Evolutionary conservation across 306 rosid genomes (phyloP).

Genomic region (Canavalia ensiformis): DNA sequence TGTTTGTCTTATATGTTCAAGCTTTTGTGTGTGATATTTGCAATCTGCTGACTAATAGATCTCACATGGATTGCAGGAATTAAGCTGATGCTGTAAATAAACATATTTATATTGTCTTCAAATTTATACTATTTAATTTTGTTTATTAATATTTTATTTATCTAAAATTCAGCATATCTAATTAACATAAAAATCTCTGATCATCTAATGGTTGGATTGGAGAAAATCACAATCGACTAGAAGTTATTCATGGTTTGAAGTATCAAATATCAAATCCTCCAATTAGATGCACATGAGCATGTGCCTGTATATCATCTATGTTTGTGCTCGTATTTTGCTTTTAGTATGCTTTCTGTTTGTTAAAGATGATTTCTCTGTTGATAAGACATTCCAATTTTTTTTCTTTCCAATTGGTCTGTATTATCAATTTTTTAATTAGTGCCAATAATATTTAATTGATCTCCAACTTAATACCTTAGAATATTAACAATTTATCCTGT

Average conservation of each 20-base stretch:
- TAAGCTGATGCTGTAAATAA: neutral
- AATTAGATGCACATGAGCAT: neutral
- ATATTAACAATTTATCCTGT: slow-evolving; percentile 31
- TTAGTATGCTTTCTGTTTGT: slow-evolving; percentile 2
- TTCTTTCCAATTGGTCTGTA: slow-evolving; percentile 34
- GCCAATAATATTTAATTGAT: slow-evolving; percentile 23
- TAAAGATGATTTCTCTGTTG: slow-evolving; percentile 38
- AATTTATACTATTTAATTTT: slow-evolving; percentile 4
- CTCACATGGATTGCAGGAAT: neutral
- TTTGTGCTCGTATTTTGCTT: neutral
- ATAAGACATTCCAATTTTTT: neutral
- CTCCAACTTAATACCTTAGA: slow-evolving; percentile 20
- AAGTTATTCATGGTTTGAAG: slow-evolving; percentile 19
- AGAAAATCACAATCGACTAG: neutral
- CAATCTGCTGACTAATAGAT: slow-evolving; percentile 23
- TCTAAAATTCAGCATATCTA: slow-evolving; percentile 5
- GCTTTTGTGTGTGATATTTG: slow-evolving; percentile 10
- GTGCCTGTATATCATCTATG: neutral
- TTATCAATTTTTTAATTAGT: slow-evolving; percentile 24
- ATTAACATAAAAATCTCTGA: slow-evolving; percentile 17
- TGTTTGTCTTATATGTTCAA: slow-evolving; percentile 12
- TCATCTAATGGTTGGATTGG: slow-evolving; percentile 13
- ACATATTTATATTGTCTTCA: slow-evolving; percentile 5
- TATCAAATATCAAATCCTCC: slow-evolving; percentile 15
- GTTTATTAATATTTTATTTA: neutral